Percentiles rank a stretch among this genome's conserved stretches.
Conservation (phyloP, 1,139 yeast species). For the Yamadazyma dushanensis region DNA sequence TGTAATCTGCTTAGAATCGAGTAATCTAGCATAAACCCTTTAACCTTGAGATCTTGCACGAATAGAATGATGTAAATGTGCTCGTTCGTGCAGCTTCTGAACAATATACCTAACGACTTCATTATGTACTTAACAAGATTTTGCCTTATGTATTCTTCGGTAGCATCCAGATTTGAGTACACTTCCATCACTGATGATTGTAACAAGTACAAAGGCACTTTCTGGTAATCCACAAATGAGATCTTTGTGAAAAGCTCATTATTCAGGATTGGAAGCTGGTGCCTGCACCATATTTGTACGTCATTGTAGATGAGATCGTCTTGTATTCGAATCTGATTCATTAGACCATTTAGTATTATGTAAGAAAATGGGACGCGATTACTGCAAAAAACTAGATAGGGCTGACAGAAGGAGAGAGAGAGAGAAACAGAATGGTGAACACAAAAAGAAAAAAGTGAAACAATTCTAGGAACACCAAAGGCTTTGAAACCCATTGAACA, state of each 20-base stretch:
- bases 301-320: slow-evolving; percentile 16
- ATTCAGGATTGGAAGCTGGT: slow-evolving; percentile 9
- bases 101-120: slow-evolving; percentile 20
- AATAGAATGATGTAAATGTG: slow-evolving; percentile 23
- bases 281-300: slow-evolving; percentile 28
- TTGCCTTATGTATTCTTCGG: slow-evolving; percentile 27
- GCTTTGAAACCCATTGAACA: no score
- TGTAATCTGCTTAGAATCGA: slow-evolving; percentile 7
- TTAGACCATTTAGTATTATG: no score
- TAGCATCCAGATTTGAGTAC: slow-evolving; percentile 23
- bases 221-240: slow-evolving; percentile 21
- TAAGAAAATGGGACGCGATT: slow-evolving; percentile 3
- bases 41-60: slow-evolving; percentile 17
- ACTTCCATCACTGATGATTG: slow-evolving; percentile 25
- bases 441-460: no score
- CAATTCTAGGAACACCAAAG: neutral
- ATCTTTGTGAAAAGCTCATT: slow-evolving; percentile 11
- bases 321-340: slow-evolving; percentile 4
- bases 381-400: slow-evolving; percentile 4
- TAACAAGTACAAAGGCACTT: slow-evolving; percentile 33
- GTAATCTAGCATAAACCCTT: slow-evolving; percentile 21
- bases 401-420: no score
- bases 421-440: no score
- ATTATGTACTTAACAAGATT: slow-evolving; percentile 18
- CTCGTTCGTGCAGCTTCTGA: slow-evolving; percentile 12